Conservation (phyloP, 208 protist genomes). For the Crithidia mellificae region DNA sequence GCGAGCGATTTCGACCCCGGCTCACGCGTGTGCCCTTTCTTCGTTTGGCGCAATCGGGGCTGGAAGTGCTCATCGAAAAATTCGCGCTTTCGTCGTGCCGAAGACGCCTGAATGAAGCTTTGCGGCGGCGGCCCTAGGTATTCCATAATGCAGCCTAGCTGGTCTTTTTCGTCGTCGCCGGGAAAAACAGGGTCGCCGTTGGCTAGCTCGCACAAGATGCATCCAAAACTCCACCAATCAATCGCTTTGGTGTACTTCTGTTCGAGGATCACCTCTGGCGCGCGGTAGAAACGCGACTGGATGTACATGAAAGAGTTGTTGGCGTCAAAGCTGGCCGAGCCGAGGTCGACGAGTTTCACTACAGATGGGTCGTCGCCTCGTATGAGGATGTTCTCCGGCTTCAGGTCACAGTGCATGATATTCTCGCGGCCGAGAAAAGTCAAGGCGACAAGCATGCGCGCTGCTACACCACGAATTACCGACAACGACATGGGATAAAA, state of each 20-base stretch:
- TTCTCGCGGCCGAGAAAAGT: constrained; percentile 77
- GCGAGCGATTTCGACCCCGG: constrained; percentile 56
- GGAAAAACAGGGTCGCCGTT: constrained; percentile 92
- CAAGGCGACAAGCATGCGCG: constrained; percentile 71
- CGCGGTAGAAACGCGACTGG: constrained; percentile 91
- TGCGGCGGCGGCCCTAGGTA: constrained; percentile 79
- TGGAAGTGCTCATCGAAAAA: constrained; percentile 54
- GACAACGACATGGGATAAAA: constrained; percentile 83
- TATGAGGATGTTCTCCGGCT: constrained; percentile 97
- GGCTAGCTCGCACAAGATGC: constrained; percentile 92
- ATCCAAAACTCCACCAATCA: constrained; percentile 94
- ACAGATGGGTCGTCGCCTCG: constrained; percentile 57
- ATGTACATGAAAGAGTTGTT: constrained; percentile 92
- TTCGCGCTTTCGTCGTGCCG: constrained; percentile 36
- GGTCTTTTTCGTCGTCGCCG: constrained; percentile 85
- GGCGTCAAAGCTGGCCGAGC: constrained; percentile 95
- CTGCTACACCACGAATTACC: constrained; percentile 65
- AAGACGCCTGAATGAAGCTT: constrained; percentile 40
- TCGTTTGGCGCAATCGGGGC: constrained; percentile 49
- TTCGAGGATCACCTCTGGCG: constrained; percentile 89
- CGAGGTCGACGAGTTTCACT: constrained; percentile 98
- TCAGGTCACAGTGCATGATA: constrained; percentile 96
- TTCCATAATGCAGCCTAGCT: constrained; percentile 87
- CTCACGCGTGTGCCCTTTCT: constrained; percentile 36
- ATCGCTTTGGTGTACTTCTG: constrained; percentile 75